phyloP scores from a whole-genome alignment of 2,329 filamentous ascomycete genomes.

The Mollisiaceae sp. region DNA sequence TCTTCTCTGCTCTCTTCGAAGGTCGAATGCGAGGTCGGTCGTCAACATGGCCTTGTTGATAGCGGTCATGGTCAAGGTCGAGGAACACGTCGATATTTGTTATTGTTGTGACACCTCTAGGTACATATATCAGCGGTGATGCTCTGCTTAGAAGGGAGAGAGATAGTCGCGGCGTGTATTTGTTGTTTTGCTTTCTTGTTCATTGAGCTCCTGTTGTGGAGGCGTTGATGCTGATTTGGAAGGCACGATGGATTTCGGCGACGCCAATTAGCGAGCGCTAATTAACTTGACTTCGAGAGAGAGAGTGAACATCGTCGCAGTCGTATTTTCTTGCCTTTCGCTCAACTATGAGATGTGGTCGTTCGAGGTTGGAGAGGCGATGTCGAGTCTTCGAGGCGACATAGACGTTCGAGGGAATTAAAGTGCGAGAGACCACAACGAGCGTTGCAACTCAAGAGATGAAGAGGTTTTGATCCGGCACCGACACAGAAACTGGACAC shows the following conservation, averaged over 20 bases:
- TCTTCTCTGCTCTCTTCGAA: not conserved
- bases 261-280: not conserved
- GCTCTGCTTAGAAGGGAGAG: not conserved
- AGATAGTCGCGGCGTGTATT: not conserved
- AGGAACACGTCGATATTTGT: conserved; percentile 6
- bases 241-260: conserved; percentile 1
- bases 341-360: not conserved
- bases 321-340: not conserved
- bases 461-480: not conserved
- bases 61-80: not conserved
- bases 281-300: not conserved
- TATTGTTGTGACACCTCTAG: not conserved
- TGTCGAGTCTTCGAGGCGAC: not conserved
- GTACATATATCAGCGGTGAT: not conserved
- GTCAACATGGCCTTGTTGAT: conserved; percentile 11
- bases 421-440: not conserved
- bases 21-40: conserved; percentile 7
- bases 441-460: not conserved
- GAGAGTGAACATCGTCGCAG: not conserved
- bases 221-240: conserved; percentile 1
- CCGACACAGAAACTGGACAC: not conserved
- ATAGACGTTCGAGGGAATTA: not conserved
- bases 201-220: not conserved
- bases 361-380: not conserved
- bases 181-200: conserved; percentile 2